Conservation (phyloP, 306 rosid species). For the Arachis hypogaea region DNA sequence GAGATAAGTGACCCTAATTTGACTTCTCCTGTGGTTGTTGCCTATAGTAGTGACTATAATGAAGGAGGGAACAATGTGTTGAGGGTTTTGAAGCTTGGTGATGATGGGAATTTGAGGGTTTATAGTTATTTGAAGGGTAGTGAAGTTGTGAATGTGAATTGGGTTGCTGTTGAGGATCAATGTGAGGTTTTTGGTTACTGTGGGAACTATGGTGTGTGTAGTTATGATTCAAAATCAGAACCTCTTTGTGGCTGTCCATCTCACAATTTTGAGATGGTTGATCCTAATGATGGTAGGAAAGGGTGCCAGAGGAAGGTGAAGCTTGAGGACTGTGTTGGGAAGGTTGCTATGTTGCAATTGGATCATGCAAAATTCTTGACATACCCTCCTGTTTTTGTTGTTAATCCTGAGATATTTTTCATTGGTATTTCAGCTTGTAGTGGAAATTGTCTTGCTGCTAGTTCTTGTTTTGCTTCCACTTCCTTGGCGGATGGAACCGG, state of each 20-base stretch:
- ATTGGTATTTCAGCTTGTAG: slow-evolving; percentile 60
- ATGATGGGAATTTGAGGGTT: slow-evolving; percentile 73
- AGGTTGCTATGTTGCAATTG: slow-evolving; percentile 53
- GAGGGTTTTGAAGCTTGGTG: slow-evolving; percentile 62
- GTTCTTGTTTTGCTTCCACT: slow-evolving; percentile 67
- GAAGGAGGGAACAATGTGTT: slow-evolving; percentile 48
- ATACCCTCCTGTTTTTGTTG: slow-evolving; percentile 52
- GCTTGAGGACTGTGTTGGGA: slow-evolving; percentile 55
- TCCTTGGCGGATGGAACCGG: slow-evolving; percentile 69
- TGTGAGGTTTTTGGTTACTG: slow-evolving; percentile 76
- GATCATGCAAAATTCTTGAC: slow-evolving; percentile 59
- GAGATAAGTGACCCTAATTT: slow-evolving; percentile 49
- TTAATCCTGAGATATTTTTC: slow-evolving; percentile 46
- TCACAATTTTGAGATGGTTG: slow-evolving; percentile 64
- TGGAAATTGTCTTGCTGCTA: slow-evolving; percentile 56
- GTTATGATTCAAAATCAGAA: slow-evolving; percentile 47
- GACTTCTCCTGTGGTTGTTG: slow-evolving; percentile 42
- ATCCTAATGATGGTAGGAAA: slow-evolving; percentile 60
- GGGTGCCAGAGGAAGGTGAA: slow-evolving; percentile 68
- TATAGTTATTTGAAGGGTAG: slow-evolving; percentile 54
- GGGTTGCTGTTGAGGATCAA: slow-evolving; percentile 75
- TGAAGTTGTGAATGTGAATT: slow-evolving; percentile 42
- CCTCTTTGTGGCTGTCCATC: slow-evolving; percentile 77
- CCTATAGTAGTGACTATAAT: slow-evolving; percentile 63
- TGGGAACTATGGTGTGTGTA: slow-evolving; percentile 71